phyloP scores from a whole-genome alignment of 306 rosid genomes.

The Sphenostylis stenocarpa region DNA sequence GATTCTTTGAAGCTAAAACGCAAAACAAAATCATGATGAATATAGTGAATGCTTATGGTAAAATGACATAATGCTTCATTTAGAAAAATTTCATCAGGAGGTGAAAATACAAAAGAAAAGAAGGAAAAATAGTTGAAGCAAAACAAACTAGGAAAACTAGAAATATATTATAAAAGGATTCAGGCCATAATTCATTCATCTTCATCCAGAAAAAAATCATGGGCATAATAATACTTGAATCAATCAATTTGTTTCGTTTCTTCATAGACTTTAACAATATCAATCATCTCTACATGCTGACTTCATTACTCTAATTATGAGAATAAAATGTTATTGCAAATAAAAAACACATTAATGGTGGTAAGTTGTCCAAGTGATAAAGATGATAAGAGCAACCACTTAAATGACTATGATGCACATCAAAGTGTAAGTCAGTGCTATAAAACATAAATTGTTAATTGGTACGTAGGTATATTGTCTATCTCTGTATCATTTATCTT shows the following conservation, averaged over 20 bases:
- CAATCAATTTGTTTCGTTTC: constrained; percentile 17
- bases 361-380: constrained; percentile 35
- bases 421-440: constrained; percentile 31
- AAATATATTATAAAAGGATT: too few relatives aligned
- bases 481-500: constrained; percentile 52
- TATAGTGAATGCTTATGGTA: too few relatives aligned
- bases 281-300: constrained; percentile 31
- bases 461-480: constrained; percentile 38
- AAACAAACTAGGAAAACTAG: too few relatives aligned
- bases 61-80: too few relatives aligned
- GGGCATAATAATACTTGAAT: constrained; percentile 20
- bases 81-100: too few relatives aligned
- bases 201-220: background rate
- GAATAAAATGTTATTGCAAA: constrained; percentile 34
- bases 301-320: constrained; percentile 19
- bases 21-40: too few relatives aligned
- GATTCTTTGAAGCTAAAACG: too few relatives aligned
- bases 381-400: constrained; percentile 32
- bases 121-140: too few relatives aligned
- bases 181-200: too few relatives aligned
- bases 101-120: too few relatives aligned
- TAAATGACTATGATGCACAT: constrained; percentile 23
- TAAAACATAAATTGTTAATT: constrained; percentile 43
- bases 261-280: constrained; percentile 15
- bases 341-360: constrained; percentile 21